Evolutionary conservation across 169 alveolate species (phyloP).

Genomic region (Plasmodium sp.): DNA sequence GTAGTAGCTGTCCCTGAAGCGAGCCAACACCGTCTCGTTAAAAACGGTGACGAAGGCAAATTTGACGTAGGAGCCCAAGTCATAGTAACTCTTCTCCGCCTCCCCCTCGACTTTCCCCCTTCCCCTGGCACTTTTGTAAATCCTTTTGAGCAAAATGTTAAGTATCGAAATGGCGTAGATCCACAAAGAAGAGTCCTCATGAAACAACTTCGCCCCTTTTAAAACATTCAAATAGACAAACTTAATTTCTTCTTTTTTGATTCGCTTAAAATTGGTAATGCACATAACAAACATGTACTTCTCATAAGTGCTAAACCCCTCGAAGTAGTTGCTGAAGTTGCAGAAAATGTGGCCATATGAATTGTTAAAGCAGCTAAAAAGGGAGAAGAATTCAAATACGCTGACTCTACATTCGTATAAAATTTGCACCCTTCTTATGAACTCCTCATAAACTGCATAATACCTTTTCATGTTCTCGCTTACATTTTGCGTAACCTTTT

Average conservation of each 20-base stretch:
- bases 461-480: constrained; percentile 16
- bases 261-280: constrained; percentile 47
- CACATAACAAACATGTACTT: constrained; percentile 65
- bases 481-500: constrained; percentile 4
- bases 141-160: constrained; percentile 58
- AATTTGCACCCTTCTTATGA: constrained; percentile 10
- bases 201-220: constrained; percentile 31
- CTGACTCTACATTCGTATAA: constrained; percentile 65
- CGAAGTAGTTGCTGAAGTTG: constrained; percentile 47
- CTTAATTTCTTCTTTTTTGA: constrained; percentile 75
- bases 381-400: constrained; percentile 54
- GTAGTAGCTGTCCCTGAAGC: constrained; percentile 53
- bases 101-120: background rate
- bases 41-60: constrained; percentile 35
- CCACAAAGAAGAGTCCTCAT: constrained; percentile 63
- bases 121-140: constrained; percentile 20
- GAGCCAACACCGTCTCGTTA: constrained; percentile 33
- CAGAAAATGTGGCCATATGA: constrained; percentile 69
- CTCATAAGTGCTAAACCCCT: constrained; percentile 58
- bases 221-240: constrained; percentile 51
- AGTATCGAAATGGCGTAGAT: constrained; percentile 59
- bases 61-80: constrained; percentile 45
- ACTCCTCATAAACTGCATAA: constrained; percentile 44
- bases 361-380: constrained; percentile 18
- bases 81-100: constrained; percentile 1